Evolutionary conservation across 345 rosid species (phyloP), one percentile per base, ranked within the genome.

Genomic region (Ailanthus altissimus): DNA sequence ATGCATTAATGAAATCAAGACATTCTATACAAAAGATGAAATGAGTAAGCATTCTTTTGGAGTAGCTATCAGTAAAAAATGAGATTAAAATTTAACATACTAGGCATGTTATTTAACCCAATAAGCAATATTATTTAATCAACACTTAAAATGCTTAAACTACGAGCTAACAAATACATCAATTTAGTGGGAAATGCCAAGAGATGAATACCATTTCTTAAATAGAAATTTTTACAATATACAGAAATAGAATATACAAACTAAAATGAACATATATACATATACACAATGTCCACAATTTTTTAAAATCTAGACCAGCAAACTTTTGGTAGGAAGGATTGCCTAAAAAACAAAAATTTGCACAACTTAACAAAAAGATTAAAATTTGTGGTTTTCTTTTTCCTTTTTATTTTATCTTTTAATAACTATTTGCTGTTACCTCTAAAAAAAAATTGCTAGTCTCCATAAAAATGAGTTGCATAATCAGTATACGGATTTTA

Each of bases 111-210:
- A 47, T 6, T 49, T 15, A 47, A 46, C 40, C 23, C 42, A 68
- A 63, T 15, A 10, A 9, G 25, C 23, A 49, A 15, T 26, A 4
- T 14, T 69, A 49, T 49, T 49, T 50, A 26, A 28, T 53, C 59
- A 26, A 69, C 58, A 50, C 20, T 69, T 69, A 59, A 23, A 69
- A 26, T 47, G 43, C 42, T 45, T 23, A 49, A 67, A 68, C 42
- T 28, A 15, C 10, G 15, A 47, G 13, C 23, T 6, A 18, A n/a
- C 10, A 18, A 12, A 36, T 40, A 65, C 32, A 65, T 13, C 3
- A 8, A n/a, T 20, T 2, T 11, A 40, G 5, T 16, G 0, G 50
- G 1, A 65, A 65, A 65, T n/a, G 26, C 21, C 8, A 62, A 15
- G 0, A 14, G 7, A 60, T 11, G 40, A 18, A 2, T 9, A 60